A percentile compares a stretch with the other conserved stretches of the same genome.
Evolutionary conservation across 1,284 basidiomycete genomes (phyloP).

Genomic region (Malassezia caprae): DNA sequence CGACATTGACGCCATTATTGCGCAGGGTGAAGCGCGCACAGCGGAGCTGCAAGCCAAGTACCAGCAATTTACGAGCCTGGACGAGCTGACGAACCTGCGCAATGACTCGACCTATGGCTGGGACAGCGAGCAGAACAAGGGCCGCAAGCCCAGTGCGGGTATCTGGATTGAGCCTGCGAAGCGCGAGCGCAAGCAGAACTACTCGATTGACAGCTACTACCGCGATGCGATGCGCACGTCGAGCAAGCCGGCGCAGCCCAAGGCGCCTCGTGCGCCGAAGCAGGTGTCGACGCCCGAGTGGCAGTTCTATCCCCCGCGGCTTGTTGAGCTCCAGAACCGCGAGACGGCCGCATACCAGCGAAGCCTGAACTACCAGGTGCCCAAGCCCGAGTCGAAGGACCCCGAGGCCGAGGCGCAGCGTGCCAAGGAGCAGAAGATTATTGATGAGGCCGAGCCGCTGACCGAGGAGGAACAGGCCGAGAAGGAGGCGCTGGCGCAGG

Average conservation of each 20-base stretch:
- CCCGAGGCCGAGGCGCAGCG: constrained; percentile 50
- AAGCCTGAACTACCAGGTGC: constrained; percentile 65
- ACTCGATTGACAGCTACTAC: constrained; percentile 68
- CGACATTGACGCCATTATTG: constrained; percentile 88
- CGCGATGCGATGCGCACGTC: constrained; percentile 78
- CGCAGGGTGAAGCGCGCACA: constrained; percentile 69
- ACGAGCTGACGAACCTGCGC: constrained; percentile 95
- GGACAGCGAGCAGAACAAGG: constrained; percentile 84
- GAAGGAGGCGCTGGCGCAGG: constrained; percentile 51
- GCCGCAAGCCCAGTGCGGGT: constrained; percentile 55
- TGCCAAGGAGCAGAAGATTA: constrained; percentile 65
- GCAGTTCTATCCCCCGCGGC: constrained; percentile 82
- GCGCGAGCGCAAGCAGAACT: constrained; percentile 84
- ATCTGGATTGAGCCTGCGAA: constrained; percentile 79
- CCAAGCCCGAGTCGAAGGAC: constrained; percentile 59
- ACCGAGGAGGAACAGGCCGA: constrained; percentile 69
- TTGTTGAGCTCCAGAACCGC: constrained; percentile 75
- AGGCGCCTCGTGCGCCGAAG: constrained; percentile 76
- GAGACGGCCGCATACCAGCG: constrained; percentile 55
- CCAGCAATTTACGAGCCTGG: constrained; percentile 70
- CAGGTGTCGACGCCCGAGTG: constrained; percentile 86
- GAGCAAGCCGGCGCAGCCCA: constrained; percentile 61
- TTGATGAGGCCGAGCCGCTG: constrained; percentile 54
- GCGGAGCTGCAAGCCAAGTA: constrained; percentile 83
- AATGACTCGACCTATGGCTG: constrained; percentile 69